These are phyloP conservation scores for Graphium sp. DNA, from an alignment of 2,329 filamentous ascomycete genomes.

Conservation along the genomic window DNA sequence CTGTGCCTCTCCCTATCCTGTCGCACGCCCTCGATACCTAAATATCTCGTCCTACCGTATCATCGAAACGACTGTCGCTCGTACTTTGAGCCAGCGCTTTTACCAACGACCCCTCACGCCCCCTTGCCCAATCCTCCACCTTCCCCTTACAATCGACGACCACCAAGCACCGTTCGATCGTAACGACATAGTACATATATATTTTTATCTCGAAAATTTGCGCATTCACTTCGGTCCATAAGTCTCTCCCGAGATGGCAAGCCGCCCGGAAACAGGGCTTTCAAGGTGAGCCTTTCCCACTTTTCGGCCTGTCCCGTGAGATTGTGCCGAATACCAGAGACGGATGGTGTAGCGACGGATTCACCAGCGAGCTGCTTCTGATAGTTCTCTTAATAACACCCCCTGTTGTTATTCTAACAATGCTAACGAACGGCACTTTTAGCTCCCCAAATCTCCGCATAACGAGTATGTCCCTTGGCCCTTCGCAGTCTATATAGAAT, in stretches of 20 bases:
- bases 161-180: background rate
- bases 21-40: background rate
- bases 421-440: slow-evolving; percentile 13
- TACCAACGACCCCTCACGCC: no score
- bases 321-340: no score
- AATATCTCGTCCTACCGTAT: no score
- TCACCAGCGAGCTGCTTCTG: no score
- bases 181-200: background rate
- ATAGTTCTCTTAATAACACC: no score
- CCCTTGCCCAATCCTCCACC: slow-evolving; percentile 1
- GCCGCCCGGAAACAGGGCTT: slow-evolving; percentile 18
- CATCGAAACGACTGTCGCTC: no score
- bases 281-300: slow-evolving; percentile 13
- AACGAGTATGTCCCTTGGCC: slow-evolving; percentile 51
- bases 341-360: no score
- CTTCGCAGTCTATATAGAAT: slow-evolving; percentile 7
- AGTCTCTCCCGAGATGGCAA: slow-evolving; percentile 6
- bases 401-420: slow-evolving; percentile 5
- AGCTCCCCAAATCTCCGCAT: slow-evolving; percentile 81
- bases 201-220: background rate
- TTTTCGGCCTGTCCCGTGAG: slow-evolving; percentile 4
- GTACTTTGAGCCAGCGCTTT: no score
- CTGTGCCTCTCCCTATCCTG: background rate
- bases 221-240: no score
- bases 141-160: background rate